Conservation (phyloP, 2,329 filamentous ascomycete genomes). For the Leptosphaerulina australis region DNA sequence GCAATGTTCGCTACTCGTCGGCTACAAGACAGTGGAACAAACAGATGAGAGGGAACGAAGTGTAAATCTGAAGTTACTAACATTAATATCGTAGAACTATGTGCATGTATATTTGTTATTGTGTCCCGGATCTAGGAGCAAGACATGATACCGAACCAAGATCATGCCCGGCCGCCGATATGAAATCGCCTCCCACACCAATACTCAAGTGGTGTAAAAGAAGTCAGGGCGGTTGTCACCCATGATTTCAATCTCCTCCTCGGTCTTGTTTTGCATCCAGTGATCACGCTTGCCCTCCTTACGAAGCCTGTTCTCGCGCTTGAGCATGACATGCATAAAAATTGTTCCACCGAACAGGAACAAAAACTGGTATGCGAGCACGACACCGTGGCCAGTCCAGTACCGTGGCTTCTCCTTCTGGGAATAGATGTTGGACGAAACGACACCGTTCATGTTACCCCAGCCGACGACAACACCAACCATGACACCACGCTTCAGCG, state of each 20-base stretch:
- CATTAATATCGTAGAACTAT: slow-evolving; percentile 3
- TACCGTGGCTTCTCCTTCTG: slow-evolving; percentile 67
- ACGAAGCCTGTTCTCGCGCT: slow-evolving; percentile 71
- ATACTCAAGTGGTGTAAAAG: slow-evolving; percentile 65
- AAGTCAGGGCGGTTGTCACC: slow-evolving; percentile 75
- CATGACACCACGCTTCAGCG: slow-evolving; percentile 89
- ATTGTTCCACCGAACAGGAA: slow-evolving; percentile 75
- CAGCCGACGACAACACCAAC: slow-evolving; percentile 87
- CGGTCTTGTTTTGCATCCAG: slow-evolving; percentile 68
- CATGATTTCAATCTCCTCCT: slow-evolving; percentile 66
- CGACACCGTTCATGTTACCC: slow-evolving; percentile 90
- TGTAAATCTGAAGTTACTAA: slow-evolving; percentile 5
- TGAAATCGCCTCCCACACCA: not conserved
- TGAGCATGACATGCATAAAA: slow-evolving; percentile 67
- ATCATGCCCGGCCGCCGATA: no score
- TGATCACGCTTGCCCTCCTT: slow-evolving; percentile 68
- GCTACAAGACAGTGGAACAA: no score
- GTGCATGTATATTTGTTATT: not conserved
- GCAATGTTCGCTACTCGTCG: no score
- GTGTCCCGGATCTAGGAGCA: not conserved
- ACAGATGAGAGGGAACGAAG: not conserved
- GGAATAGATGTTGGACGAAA: slow-evolving; percentile 80
- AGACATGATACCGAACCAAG: not conserved
- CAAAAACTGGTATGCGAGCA: slow-evolving; percentile 74
- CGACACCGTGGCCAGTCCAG: slow-evolving; percentile 73